Percentiles rank a stretch among this genome's conserved stretches.
Conservation (phyloP, 2,329 filamentous ascomycete genomes). For the Ceratocystis variospora region DNA sequence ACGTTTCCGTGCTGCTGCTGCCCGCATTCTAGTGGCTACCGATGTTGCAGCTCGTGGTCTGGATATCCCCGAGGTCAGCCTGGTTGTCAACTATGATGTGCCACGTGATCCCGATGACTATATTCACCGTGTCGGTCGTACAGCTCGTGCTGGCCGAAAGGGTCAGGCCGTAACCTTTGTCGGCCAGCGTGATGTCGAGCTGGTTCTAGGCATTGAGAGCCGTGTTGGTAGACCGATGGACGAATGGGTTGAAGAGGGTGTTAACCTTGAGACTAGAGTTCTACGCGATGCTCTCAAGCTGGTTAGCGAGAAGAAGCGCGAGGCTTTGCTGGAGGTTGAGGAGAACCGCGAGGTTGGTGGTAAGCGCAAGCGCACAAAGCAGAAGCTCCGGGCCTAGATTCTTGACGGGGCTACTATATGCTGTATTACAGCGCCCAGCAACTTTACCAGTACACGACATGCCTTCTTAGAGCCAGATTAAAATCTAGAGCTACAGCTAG, state of each 20-base stretch:
- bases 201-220: constrained; percentile 79
- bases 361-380: constrained; percentile 54
- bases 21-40: constrained; percentile 81
- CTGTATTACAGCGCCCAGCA: background rate
- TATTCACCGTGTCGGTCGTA: constrained; percentile 90
- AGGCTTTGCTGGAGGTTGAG: constrained; percentile 81
- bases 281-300: constrained; percentile 73
- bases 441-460: too few species aligned
- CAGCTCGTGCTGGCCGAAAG: constrained; percentile 73
- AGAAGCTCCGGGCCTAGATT: constrained; percentile 30
- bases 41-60: constrained; percentile 90
- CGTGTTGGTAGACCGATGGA: constrained; percentile 70
- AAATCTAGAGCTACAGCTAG: background rate
- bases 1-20: constrained; percentile 78
- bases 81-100: constrained; percentile 92
- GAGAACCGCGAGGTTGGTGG: constrained; percentile 83
- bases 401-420: background rate
- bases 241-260: constrained; percentile 75
- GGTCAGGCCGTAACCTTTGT: constrained; percentile 80
- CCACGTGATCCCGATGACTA: constrained; percentile 96
- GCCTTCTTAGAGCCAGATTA: background rate
- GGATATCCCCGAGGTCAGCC: constrained; percentile 79
- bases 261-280: constrained; percentile 85
- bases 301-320: constrained; percentile 90
- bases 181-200: constrained; percentile 80